Conservation (phyloP, 768 basidiomycete genomes). For the Hygrocybe punicea region DNA sequence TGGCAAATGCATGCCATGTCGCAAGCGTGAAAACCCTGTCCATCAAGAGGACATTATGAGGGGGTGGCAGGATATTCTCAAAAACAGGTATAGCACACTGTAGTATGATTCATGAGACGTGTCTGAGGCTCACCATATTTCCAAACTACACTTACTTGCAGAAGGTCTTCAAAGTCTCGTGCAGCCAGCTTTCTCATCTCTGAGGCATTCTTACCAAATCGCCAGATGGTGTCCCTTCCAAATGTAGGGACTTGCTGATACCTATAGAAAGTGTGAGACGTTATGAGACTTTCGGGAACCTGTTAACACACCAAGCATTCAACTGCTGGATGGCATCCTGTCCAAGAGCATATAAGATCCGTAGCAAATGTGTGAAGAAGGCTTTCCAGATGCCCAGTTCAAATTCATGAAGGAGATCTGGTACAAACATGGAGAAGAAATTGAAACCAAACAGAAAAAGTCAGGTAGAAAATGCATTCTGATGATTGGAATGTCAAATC, state of each 20-base stretch:
- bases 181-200: slow-evolving; percentile 23
- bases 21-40: slow-evolving; percentile 28
- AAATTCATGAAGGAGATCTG: slow-evolving; percentile 12
- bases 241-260: slow-evolving; percentile 12
- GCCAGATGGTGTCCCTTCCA: slow-evolving; percentile 18
- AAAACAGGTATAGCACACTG: slow-evolving; percentile 34
- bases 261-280: not conserved
- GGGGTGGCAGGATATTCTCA: slow-evolving; percentile 27
- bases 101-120: not conserved
- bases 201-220: slow-evolving; percentile 20
- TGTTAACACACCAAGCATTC: slow-evolving; percentile 2
- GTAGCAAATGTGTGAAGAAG: slow-evolving; percentile 6
- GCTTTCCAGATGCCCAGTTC: slow-evolving; percentile 7
- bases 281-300: not conserved
- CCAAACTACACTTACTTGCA: slow-evolving; percentile 23
- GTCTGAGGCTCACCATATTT: not conserved
- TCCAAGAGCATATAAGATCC: slow-evolving; percentile 8
- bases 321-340: slow-evolving; percentile 1
- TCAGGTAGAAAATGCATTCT: slow-evolving; percentile 12
- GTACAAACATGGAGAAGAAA: slow-evolving; percentile 8
- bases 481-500: no score
- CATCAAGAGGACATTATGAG: slow-evolving; percentile 21
- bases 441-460: slow-evolving; percentile 7
- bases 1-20: slow-evolving; percentile 32
- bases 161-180: slow-evolving; percentile 29